A percentile compares a stretch with the other conserved stretches of the same genome.
These are phyloP conservation scores for Mrakia gelida DNA, from an alignment of 768 basidiomycete genomes.

Conservation along the genomic window DNA sequence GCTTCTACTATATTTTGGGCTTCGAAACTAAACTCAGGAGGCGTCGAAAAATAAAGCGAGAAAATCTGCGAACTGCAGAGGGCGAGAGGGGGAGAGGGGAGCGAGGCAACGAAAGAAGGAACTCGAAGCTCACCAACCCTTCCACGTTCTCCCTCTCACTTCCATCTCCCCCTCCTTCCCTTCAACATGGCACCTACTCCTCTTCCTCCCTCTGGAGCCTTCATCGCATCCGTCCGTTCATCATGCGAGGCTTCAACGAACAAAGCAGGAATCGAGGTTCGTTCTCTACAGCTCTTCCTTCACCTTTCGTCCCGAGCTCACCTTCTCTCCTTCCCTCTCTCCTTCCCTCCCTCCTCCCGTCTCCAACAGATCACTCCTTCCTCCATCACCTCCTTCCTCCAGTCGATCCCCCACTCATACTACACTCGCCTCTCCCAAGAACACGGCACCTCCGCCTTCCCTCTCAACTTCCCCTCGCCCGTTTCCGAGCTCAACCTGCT, in stretches of 20 bases:
- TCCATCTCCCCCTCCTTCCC: background rate
- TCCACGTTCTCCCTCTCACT: background rate
- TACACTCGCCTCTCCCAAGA: slow-evolving; percentile 59
- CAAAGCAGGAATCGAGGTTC: slow-evolving; percentile 19
- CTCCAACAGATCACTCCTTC: slow-evolving; percentile 54
- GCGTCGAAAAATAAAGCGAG: too few relatives aligned
- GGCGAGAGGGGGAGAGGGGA: too few relatives aligned
- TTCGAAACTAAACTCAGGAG: too few relatives aligned
- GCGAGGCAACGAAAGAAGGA: background rate
- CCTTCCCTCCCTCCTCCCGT: background rate
- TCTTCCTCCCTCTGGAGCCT: slow-evolving; percentile 17
- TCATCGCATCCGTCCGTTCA: slow-evolving; percentile 18
- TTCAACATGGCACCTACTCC: background rate
- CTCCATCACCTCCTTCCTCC: slow-evolving; percentile 59
- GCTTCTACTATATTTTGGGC: too few relatives aligned
- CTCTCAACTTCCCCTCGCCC: slow-evolving; percentile 69
- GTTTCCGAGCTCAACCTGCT: slow-evolving; percentile 75
- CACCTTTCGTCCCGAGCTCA: background rate
- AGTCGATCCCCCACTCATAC: slow-evolving; percentile 59
- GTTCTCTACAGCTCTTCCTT: background rate
- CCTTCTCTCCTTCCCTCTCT: background rate
- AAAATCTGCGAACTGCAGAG: too few relatives aligned
- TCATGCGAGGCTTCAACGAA: background rate
- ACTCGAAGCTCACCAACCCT: background rate
- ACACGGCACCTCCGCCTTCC: slow-evolving; percentile 66